Percentiles rank a stretch among this genome's conserved stretches.
Evolutionary conservation across 108 stramenopile genomes (phyloP).

Genomic region (Skeletonema potamos): DNA sequence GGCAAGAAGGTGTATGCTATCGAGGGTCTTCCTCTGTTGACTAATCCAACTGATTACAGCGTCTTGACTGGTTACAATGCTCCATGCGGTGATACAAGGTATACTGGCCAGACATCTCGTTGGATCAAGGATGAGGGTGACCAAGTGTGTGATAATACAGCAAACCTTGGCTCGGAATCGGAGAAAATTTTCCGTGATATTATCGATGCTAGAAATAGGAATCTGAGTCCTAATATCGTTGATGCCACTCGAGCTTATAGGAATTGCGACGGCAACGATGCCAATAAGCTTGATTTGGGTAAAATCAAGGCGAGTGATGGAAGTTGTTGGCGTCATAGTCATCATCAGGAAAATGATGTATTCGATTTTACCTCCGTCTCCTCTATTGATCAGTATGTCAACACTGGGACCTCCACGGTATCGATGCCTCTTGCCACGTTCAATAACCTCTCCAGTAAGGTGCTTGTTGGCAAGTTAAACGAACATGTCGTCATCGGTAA

Average conservation of each 20-base stretch:
- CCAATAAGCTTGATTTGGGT: neutral
- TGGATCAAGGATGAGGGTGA: neutral
- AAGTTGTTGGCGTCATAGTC: slow-evolving; percentile 28
- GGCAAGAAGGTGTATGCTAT: slow-evolving; percentile 4
- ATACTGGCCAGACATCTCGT: slow-evolving; percentile 14
- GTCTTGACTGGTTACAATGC: slow-evolving; percentile 20
- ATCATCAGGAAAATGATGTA: slow-evolving; percentile 20
- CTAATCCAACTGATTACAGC: no score
- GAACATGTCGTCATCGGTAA: slow-evolving; percentile 9
- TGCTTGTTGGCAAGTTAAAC: slow-evolving; percentile 16
- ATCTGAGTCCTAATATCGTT: slow-evolving; percentile 15
- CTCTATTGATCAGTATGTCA: no score
- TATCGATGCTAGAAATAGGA: neutral
- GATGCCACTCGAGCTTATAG: slow-evolving; percentile 13
- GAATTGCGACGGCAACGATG: slow-evolving; percentile 3
- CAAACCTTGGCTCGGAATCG: neutral
- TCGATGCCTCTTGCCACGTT: no score
- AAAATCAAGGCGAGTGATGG: slow-evolving; percentile 20
- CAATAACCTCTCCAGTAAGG: no score
- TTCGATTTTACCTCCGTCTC: slow-evolving; percentile 45
- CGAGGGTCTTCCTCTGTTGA: no score
- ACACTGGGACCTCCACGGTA: no score
- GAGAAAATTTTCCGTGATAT: slow-evolving; percentile 11
- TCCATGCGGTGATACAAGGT: no score
- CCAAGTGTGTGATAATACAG: slow-evolving; percentile 8